Conservation (phyloP, 176 grass and related monocot genomes). For the Phyllostachys edulis region DNA sequence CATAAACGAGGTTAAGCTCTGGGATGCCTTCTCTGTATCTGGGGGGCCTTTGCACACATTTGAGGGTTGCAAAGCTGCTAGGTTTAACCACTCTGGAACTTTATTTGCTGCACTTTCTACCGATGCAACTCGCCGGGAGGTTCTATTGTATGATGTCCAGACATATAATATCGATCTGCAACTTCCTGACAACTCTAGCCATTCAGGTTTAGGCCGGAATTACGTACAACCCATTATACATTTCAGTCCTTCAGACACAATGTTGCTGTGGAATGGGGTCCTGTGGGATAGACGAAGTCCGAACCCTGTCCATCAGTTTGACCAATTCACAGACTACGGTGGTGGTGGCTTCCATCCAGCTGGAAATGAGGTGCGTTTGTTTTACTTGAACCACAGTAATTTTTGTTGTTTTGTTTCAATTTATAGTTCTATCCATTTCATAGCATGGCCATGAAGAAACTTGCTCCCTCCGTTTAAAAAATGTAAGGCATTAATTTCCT, state of each 20-base stretch:
- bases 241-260: slow-evolving; percentile 81
- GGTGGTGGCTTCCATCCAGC: slow-evolving; percentile 96
- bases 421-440: background rate
- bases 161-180: slow-evolving; percentile 52
- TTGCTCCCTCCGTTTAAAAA: background rate
- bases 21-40: slow-evolving; percentile 66
- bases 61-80: slow-evolving; percentile 82
- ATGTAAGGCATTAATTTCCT: background rate
- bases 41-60: slow-evolving; percentile 77
- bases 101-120: slow-evolving; percentile 75
- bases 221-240: slow-evolving; percentile 83
- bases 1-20: slow-evolving; percentile 73
- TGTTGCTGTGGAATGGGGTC: slow-evolving; percentile 90
- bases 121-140: slow-evolving; percentile 44
- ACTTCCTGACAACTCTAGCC: slow-evolving; percentile 62
- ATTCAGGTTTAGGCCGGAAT: slow-evolving; percentile 49
- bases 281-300: slow-evolving; percentile 79
- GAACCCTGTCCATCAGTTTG: slow-evolving; percentile 72
- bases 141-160: slow-evolving; percentile 87
- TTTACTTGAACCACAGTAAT: background rate
- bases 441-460: background rate
- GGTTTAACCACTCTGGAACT: slow-evolving; percentile 75
- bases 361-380: slow-evolving; percentile 74
- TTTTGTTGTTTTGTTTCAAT: background rate
- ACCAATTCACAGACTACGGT: slow-evolving; percentile 96